Conservation (phyloP, 208 protist species). For the Trypanosoma boissoni region DNA sequence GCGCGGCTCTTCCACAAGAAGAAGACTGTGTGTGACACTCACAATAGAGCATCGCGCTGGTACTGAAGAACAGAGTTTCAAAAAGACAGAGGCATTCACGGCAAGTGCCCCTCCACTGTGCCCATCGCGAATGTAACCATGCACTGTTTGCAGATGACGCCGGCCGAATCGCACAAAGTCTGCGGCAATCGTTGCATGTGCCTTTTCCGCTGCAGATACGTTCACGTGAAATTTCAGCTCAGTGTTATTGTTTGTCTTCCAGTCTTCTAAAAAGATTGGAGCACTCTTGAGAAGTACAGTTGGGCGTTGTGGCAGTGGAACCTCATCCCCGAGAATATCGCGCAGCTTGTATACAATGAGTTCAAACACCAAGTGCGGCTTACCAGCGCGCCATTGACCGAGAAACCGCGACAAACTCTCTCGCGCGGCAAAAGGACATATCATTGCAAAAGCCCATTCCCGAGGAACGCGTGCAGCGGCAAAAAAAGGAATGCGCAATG, state of each 20-base stretch:
- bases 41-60: constrained; percentile 55
- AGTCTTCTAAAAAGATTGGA: constrained; percentile 16
- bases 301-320: constrained; percentile 47
- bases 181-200: constrained; percentile 59
- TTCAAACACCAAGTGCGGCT: constrained; percentile 45
- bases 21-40: constrained; percentile 61
- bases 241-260: background rate
- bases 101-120: constrained; percentile 36
- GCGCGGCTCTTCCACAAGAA: constrained; percentile 65
- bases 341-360: constrained; percentile 65
- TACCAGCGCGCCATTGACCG: constrained; percentile 18
- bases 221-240: constrained; percentile 42
- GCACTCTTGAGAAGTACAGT: constrained; percentile 51
- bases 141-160: constrained; percentile 27
- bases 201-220: constrained; percentile 37
- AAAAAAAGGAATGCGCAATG: constrained; percentile 57
- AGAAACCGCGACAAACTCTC: constrained; percentile 29
- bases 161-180: constrained; percentile 65
- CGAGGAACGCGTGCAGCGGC: constrained; percentile 35
- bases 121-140: constrained; percentile 54
- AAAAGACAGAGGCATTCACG: constrained; percentile 75
- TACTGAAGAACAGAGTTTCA: constrained; percentile 56
- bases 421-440: constrained; percentile 57
- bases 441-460: constrained; percentile 50
- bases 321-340: constrained; percentile 45